Percentiles rank a stretch among this genome's conserved stretches.
Evolutionary conservation across 2,329 filamentous ascomycete genomes (phyloP).

Genomic region (Phaeoacremonium minimum): DNA sequence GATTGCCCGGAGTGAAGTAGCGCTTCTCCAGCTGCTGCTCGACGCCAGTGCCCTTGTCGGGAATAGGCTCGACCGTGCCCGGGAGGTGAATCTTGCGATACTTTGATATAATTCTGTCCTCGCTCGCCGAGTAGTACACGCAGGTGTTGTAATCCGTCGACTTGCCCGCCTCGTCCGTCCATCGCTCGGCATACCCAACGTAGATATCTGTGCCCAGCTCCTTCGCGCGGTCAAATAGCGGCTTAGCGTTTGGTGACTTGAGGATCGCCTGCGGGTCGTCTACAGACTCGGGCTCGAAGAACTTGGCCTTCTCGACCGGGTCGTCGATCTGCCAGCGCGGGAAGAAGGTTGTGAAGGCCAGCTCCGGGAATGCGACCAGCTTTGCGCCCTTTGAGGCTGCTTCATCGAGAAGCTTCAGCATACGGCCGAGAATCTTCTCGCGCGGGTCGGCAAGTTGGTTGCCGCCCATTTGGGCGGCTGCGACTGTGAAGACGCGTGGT

Average conservation of each 20-base stretch:
- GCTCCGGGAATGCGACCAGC: slow-evolving; percentile 49
- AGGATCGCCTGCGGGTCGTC: slow-evolving; percentile 22
- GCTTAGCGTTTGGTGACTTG: slow-evolving; percentile 35
- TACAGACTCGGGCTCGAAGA: slow-evolving; percentile 44
- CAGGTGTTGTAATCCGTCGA: slow-evolving; percentile 46
- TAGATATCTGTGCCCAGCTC: slow-evolving; percentile 43
- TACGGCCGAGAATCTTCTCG: slow-evolving; percentile 37
- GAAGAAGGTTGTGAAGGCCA: slow-evolving; percentile 54
- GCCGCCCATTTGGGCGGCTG: slow-evolving; percentile 49
- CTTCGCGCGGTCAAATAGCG: slow-evolving; percentile 43
- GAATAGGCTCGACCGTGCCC: slow-evolving; percentile 38
- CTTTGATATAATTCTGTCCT: slow-evolving; percentile 37
- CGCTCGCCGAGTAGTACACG: slow-evolving; percentile 43
- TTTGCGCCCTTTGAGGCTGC: slow-evolving; percentile 38
- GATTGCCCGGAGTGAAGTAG: slow-evolving; percentile 46
- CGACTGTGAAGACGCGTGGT: slow-evolving; percentile 26
- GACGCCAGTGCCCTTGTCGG: slow-evolving; percentile 39
- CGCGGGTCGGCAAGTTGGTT: slow-evolving; percentile 34
- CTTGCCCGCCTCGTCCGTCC: slow-evolving; percentile 29
- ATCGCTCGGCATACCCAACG: slow-evolving; percentile 47
- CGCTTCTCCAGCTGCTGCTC: slow-evolving; percentile 51
- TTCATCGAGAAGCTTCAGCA: slow-evolving; percentile 41
- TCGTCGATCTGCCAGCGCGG: slow-evolving; percentile 44
- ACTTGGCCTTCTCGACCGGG: slow-evolving; percentile 35
- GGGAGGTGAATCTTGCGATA: slow-evolving; percentile 52